A percentile compares a stretch with the other conserved stretches of the same genome.
phyloP scores from a whole-genome alignment of 495 filamentous ascomycete genomes.

The Apodospora peruviana region DNA sequence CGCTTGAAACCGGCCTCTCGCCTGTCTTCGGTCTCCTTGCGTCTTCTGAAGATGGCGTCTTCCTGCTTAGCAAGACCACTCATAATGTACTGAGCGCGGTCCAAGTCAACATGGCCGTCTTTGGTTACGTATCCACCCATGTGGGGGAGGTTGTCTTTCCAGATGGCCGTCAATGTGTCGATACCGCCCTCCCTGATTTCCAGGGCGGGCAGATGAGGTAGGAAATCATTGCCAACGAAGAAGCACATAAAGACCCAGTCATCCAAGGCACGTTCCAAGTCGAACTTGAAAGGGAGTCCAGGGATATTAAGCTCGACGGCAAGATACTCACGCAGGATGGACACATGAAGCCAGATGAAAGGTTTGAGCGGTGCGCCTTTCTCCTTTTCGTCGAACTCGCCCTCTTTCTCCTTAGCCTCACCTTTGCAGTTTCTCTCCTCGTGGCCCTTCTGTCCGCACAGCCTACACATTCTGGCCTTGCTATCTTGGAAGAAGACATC shows the following conservation, averaged over 20 bases:
- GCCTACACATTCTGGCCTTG: conserved; percentile 69
- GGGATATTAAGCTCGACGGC: conserved; percentile 81
- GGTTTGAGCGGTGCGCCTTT: conserved; percentile 67
- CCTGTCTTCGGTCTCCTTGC: conserved; percentile 76
- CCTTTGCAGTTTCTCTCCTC: conserved; percentile 77
- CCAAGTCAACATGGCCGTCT: conserved; percentile 85
- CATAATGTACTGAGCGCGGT: conserved; percentile 81
- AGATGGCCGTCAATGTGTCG: conserved; percentile 90
- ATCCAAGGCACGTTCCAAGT: conserved; percentile 93
- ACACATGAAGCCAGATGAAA: conserved; percentile 97
- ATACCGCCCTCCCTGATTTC: conserved; percentile 97
- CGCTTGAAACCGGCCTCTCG: conserved; percentile 71
- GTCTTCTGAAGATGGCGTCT: conserved; percentile 83
- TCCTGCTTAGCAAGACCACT: conserved; percentile 89
- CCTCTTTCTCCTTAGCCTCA: conserved; percentile 74
- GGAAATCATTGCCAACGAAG: conserved; percentile 98
- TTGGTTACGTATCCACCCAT: conserved; percentile 97
- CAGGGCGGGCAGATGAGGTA: conserved; percentile 91
- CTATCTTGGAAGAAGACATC: conserved; percentile 92
- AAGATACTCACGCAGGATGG: conserved; percentile 86
- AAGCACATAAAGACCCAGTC: conserved; percentile 99
- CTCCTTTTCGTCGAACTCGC: conserved; percentile 81
- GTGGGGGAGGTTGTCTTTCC: conserved; percentile 82
- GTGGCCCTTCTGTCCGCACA: conserved; percentile 90
- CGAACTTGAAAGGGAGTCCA: conserved; percentile 67